Percentiles rank a stretch among this genome's conserved stretches.
phyloP scores from a whole-genome alignment of 73 alveolate species.

The Paramecium primaurelia region DNA sequence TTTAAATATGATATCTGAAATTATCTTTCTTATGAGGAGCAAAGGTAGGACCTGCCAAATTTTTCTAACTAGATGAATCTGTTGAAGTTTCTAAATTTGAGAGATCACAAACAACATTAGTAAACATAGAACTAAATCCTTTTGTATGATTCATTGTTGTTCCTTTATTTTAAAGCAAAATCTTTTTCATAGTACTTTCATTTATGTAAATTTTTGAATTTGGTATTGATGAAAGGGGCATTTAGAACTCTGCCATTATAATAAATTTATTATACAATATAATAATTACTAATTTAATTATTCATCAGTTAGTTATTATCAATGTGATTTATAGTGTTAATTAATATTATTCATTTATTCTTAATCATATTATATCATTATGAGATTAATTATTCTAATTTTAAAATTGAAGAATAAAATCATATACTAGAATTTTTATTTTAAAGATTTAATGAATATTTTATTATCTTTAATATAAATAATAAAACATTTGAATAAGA shows the following conservation, averaged over 20 bases:
- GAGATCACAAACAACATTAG: conserved; percentile 1
- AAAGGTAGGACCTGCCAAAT: neutral
- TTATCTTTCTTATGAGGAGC: neutral
- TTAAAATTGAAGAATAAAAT: too few relatives aligned
- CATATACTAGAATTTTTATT: neutral
- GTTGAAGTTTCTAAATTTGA: neutral
- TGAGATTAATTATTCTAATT: neutral
- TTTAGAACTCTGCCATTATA: conserved; percentile 3
- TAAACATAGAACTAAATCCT: neutral
- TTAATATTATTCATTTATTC: neutral
- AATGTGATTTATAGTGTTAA: neutral
- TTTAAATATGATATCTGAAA: neutral
- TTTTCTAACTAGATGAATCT: neutral
- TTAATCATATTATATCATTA: neutral
- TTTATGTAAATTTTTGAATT: conserved; percentile 23
- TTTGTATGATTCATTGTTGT: neutral
- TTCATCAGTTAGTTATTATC: neutral
- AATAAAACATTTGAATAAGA: neutral
- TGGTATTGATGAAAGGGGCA: neutral
- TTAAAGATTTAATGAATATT: neutral
- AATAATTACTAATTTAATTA: neutral
- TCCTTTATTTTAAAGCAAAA: neutral
- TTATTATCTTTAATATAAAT: neutral
- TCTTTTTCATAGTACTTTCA: neutral
- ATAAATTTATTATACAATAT: neutral